phyloP scores from a whole-genome alignment of 345 rosid species.

The Raphanus raphanistrum region DNA sequence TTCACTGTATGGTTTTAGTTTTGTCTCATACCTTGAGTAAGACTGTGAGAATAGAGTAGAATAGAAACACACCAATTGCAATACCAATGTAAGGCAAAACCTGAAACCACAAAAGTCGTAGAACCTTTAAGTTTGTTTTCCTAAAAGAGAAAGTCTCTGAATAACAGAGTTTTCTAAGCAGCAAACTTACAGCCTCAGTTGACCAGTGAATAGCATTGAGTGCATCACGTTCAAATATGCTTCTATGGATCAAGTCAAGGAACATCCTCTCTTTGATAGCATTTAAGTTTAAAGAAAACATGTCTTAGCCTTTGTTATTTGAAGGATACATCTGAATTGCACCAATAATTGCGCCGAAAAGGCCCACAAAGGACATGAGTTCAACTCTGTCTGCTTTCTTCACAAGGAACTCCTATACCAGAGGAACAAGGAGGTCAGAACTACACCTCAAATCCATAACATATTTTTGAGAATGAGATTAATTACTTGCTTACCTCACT shows the following conservation, averaged over 20 bases:
- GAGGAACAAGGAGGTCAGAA: not conserved
- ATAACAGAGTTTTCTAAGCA: not conserved
- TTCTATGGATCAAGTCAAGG: constrained; percentile 45
- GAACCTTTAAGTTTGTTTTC: not conserved
- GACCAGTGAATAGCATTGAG: constrained; percentile 83
- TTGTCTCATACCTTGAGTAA: constrained; percentile 68
- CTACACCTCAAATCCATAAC: not conserved
- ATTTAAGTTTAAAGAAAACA: not conserved
- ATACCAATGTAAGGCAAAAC: constrained; percentile 65
- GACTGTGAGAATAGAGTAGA: constrained; percentile 66
- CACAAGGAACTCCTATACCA: constrained; percentile 71
- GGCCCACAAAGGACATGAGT: constrained; percentile 75
- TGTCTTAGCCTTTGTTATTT: not conserved
- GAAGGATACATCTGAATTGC: constrained; percentile 95
- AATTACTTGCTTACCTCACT: constrained; percentile 60
- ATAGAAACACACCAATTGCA: constrained; percentile 66
- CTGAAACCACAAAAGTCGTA: constrained; percentile 34
- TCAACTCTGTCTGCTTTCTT: constrained; percentile 79
- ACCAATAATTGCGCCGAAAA: constrained; percentile 76
- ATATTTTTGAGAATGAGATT: not conserved
- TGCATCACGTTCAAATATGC: constrained; percentile 73
- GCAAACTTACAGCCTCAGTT: constrained; percentile 66
- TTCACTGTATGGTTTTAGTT: not conserved
- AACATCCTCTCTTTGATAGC: not conserved
- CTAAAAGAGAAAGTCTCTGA: not conserved